These are phyloP conservation scores for Neofusicoccum cordaticola DNA, from an alignment of 2,329 filamentous ascomycete species.

Conservation along the genomic window DNA sequence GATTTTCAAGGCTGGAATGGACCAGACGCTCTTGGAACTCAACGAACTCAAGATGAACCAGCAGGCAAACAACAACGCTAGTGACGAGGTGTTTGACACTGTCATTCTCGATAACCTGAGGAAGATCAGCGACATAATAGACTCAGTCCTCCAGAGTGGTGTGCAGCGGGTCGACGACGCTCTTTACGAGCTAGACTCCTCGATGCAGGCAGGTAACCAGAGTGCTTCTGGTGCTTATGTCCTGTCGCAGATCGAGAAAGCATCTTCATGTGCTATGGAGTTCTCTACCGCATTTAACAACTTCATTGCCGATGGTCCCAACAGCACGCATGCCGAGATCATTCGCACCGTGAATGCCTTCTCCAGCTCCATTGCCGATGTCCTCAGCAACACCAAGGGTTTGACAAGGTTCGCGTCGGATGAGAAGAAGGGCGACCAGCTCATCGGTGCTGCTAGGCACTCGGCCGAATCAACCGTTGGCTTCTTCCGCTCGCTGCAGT, in stretches of 20 bases:
- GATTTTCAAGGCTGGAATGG: slow-evolving; percentile 97
- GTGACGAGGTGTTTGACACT: slow-evolving; percentile 88
- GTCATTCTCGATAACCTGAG: slow-evolving; percentile 81
- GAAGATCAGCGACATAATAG: slow-evolving; percentile 97
- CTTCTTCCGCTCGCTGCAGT: slow-evolving; percentile 92
- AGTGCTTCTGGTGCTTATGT: slow-evolving; percentile 94
- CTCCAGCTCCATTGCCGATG: slow-evolving; percentile 84
- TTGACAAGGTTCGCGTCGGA: slow-evolving; percentile 88
- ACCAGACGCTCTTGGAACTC: slow-evolving; percentile 88
- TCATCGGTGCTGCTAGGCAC: slow-evolving; percentile 77
- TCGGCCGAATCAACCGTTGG: slow-evolving; percentile 84
- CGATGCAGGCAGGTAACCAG: slow-evolving; percentile 98
- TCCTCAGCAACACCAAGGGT: slow-evolving; percentile 95
- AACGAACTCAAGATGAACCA: slow-evolving; percentile 71
- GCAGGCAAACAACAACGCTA: slow-evolving; percentile 68
- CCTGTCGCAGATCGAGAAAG: slow-evolving; percentile 95
- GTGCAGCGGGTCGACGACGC: slow-evolving; percentile 94
- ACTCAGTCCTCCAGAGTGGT: slow-evolving; percentile 90
- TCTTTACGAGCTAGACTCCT: slow-evolving; percentile 93
- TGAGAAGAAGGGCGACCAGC: slow-evolving; percentile 86
- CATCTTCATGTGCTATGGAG: slow-evolving; percentile 88
- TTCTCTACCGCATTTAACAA: slow-evolving; percentile 98
- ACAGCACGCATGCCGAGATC: slow-evolving; percentile 82
- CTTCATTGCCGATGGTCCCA: slow-evolving; percentile 94
- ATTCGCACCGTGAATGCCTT: slow-evolving; percentile 92